These are phyloP conservation scores for Microcos paniculata DNA, from an alignment of 345 rosid species.

Conservation along the genomic window DNA sequence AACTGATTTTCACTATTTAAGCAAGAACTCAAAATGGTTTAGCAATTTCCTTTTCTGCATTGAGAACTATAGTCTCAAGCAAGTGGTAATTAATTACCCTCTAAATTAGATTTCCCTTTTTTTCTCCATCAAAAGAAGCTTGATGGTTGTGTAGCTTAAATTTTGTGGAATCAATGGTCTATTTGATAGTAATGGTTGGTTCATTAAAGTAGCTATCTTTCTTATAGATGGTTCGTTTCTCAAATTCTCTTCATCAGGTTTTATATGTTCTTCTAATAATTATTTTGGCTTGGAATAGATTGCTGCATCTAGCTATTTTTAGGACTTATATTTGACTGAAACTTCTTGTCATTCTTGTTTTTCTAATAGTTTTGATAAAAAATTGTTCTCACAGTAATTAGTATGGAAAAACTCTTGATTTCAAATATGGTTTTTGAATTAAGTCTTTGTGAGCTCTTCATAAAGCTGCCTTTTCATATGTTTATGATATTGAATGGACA, in stretches of 20 bases:
- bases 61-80: not conserved
- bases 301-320: not conserved
- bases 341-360: not conserved
- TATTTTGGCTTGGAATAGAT: not conserved
- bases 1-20: not conserved
- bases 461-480: not conserved
- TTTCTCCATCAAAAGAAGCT: not conserved
- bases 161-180: not conserved
- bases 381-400: not conserved
- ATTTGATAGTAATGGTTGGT: not conserved
- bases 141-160: not conserved
- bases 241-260: not conserved
- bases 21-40: not conserved
- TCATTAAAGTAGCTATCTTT: not conserved
- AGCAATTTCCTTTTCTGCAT: not conserved
- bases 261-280: not conserved
- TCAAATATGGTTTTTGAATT: not conserved
- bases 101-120: not conserved
- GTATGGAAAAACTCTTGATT: not conserved
- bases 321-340: not conserved
- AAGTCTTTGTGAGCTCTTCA: not conserved
- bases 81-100: not conserved
- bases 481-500: constrained; percentile 16
- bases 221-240: not conserved
- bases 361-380: not conserved